Evolutionary conservation across 1,139 yeast genomes (phyloP).

Genomic region (Hansenula sp.): DNA sequence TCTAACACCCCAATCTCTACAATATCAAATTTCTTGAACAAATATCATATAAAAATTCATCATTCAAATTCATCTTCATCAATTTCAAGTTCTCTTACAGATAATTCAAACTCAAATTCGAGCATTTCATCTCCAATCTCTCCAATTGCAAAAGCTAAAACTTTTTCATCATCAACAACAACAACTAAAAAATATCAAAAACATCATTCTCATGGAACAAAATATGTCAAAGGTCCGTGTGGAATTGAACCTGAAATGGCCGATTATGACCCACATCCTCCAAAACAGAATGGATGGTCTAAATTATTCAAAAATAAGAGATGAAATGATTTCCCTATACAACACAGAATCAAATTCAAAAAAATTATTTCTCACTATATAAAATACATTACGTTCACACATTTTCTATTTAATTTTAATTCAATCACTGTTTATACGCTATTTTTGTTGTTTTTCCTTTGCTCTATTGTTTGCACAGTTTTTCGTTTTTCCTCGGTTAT

Average conservation of each 20-base stretch:
- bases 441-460: no score
- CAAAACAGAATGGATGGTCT: slow-evolving; percentile 1
- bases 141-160: neutral
- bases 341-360: no score
- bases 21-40: slow-evolving; percentile 12
- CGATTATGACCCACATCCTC: slow-evolving; percentile 15
- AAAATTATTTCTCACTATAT: no score
- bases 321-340: no score
- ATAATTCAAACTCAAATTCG: neutral
- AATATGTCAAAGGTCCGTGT: slow-evolving; percentile 15
- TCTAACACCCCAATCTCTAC: slow-evolving; percentile 7
- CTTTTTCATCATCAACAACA: neutral
- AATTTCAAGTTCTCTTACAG: neutral
- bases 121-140: neutral
- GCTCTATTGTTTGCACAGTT: no score
- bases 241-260: slow-evolving; percentile 11
- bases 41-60: slow-evolving; percentile 14
- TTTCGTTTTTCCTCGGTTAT: no score
- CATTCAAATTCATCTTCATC: slow-evolving; percentile 5
- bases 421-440: no score
- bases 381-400: no score
- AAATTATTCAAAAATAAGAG: slow-evolving; percentile 7
- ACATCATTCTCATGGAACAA: slow-evolving; percentile 1
- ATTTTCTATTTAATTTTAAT: neutral
- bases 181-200: neutral